Percentiles rank a stretch among this genome's conserved stretches.
phyloP scores from a whole-genome alignment of 192 early-diverging fungal genomes.

The Entophlyctis helioformis region DNA sequence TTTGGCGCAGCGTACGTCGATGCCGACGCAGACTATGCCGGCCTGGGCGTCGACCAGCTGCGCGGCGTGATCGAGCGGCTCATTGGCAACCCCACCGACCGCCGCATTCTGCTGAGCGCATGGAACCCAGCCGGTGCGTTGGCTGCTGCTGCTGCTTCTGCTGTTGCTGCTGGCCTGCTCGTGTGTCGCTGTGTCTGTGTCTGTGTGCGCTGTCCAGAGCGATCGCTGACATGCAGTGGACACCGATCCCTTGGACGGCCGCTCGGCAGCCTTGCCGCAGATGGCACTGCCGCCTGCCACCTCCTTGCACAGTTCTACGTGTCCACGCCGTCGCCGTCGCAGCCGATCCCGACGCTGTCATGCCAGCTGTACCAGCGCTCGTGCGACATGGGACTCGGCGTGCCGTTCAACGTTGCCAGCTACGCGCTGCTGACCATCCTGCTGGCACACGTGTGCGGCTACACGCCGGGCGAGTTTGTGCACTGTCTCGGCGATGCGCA shows the following conservation, averaged over 20 bases:
- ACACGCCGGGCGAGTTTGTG: conserved; percentile 75
- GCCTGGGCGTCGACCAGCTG: conserved; percentile 89
- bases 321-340: conserved; percentile 46
- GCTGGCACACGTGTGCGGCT: conserved; percentile 76
- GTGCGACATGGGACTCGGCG: conserved; percentile 91
- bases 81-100: conserved; percentile 69
- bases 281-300: conserved; percentile 99
- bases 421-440: conserved; percentile 86
- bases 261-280: too few species aligned
- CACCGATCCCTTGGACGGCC: too few species aligned
- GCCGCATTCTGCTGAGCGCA: conserved; percentile 85
- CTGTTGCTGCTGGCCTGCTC: too few species aligned
- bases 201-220: too few species aligned
- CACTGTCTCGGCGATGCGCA: conserved; percentile 95
- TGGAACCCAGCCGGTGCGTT: conserved; percentile 98
- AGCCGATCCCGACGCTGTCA: conserved; percentile 47
- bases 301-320: conserved; percentile 96
- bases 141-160: too few species aligned
- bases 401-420: conserved; percentile 97
- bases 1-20: conserved; percentile 88
- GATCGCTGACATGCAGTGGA: too few species aligned
- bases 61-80: conserved; percentile 77
- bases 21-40: conserved; percentile 76
- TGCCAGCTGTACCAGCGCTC: conserved; percentile 93
- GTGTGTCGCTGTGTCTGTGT: too few species aligned